Evolutionary conservation across 768 basidiomycete genomes (phyloP).

Genomic region (Tulasnella sp.): DNA sequence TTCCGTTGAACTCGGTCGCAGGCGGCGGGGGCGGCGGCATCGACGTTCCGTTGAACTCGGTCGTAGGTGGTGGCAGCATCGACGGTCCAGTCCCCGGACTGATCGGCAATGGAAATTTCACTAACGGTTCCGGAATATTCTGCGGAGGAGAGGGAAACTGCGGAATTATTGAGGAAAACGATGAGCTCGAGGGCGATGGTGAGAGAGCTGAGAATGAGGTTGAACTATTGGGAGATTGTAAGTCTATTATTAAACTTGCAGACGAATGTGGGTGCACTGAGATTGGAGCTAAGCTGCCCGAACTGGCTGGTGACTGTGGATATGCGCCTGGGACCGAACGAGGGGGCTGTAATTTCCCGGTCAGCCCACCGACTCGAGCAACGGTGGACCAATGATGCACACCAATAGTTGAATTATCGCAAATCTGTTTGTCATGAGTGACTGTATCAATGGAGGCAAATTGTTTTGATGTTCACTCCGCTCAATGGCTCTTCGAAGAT

Average conservation of each 20-base stretch:
- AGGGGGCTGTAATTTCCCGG: not conserved
- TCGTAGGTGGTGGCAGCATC: no score
- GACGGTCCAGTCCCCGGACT: not conserved
- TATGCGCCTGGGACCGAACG: no score
- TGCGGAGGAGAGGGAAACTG: no score
- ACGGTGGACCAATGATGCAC: not conserved
- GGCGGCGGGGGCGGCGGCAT: no score
- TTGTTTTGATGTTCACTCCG: not conserved
- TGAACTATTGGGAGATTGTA: no score
- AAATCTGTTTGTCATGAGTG: not conserved
- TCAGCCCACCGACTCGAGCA: not conserved
- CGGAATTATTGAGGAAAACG: no score
- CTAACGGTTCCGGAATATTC: not conserved
- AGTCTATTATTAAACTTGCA: no score
- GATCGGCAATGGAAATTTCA: not conserved
- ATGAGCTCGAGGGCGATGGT: no score
- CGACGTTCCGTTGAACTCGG: not conserved
- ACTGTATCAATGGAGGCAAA: not conserved
- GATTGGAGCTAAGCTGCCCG: no score
- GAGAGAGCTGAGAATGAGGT: no score
- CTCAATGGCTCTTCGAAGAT: not conserved
- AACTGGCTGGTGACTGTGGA: no score
- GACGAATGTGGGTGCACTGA: no score
- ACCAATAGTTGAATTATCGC: not conserved
- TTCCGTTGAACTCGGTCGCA: not conserved